Base-by-base conservation (phyloP, 352 stramenopile genomes). In the Phytophthora citrophthora region DNA sequence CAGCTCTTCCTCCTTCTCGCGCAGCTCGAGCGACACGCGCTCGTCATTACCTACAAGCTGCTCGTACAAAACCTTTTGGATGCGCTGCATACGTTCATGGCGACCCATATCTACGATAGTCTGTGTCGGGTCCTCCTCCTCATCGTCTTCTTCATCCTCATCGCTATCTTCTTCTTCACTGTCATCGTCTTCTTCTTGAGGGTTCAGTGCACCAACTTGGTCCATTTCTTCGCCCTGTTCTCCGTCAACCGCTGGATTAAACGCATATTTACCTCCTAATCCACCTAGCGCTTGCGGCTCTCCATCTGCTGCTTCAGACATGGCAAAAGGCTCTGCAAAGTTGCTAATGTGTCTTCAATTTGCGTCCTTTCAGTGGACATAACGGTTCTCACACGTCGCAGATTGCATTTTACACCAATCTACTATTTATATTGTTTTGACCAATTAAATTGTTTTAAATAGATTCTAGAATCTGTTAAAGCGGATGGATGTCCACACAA, bases 31-130 rank as follows among this genome's bases (percentile, higher is more conserved):
- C 40, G 76, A 77, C 23, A 94, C 51, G 23, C 83, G 82, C 56
- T 88, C 72, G 63, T 94, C 83, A 31, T 93, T 93, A 29, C 83
- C 81, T 52, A 86, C 67, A 18, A 94, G 74, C 60, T 94, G 83
- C 41, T 93, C 84, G 60, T 77, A 91, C 68, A 94, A 54, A 31
- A 93, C 86, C 71, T 94, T 92, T 54, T 94, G 86, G 61, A 93
- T 91, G 58, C 81, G 79, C 70, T 95, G 86, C 84, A 95, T 95
- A 24, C 84, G 79, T 50, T 78, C 76, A 44, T 93, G 83, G 4
- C 83, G 75, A 4, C 84, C 85, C 64, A 93, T 93, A 53, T 95
- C 78, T 41, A 92, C 71, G 53, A 93, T 94, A n/a, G 82, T 91
- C 62, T 93, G 83, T 46, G 82, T 86, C n/a, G 73, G 62, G 52